Evolutionary conservation across 306 rosid species (phyloP).

Genomic region (Castanea sativa): DNA sequence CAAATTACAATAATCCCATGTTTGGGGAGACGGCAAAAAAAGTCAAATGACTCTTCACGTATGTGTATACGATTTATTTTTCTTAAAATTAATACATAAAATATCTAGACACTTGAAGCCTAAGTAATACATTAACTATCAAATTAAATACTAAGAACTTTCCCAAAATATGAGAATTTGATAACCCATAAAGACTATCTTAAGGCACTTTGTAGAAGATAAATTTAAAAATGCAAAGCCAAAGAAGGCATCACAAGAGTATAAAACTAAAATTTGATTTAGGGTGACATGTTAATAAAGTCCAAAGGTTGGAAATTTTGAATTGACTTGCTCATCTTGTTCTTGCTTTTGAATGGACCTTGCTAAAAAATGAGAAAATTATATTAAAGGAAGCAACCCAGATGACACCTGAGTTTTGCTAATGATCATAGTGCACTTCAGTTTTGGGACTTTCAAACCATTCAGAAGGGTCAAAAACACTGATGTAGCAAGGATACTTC

Average conservation of each 20-base stretch:
- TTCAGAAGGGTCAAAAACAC: not conserved
- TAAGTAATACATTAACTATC: too few species aligned
- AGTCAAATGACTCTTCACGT: too few species aligned
- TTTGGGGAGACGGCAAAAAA: too few species aligned
- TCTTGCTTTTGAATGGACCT: slow-evolving; percentile 21
- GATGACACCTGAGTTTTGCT: not conserved
- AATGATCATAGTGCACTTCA: not conserved
- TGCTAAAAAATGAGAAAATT: not conserved
- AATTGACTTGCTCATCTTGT: slow-evolving; percentile 1
- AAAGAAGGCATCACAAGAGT: not conserved
- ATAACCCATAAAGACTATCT: not conserved
- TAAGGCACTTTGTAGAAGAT: not conserved
- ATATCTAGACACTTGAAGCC: too few species aligned
- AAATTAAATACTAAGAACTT: too few species aligned
- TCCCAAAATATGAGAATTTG: not conserved
- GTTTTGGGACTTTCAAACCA: not conserved
- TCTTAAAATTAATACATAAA: too few species aligned
- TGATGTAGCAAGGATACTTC: too few species aligned
- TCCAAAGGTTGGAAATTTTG: slow-evolving; percentile 10
- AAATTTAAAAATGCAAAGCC: not conserved
- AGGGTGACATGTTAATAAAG: not conserved
- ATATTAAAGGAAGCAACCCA: slow-evolving; percentile 5
- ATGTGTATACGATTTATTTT: too few species aligned
- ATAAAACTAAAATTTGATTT: not conserved
- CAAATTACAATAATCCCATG: too few species aligned